Percentiles rank a stretch among this genome's conserved stretches.
These are phyloP conservation scores for Crithidia acanthocephali DNA, from an alignment of 208 protist genomes.

Conservation along the genomic window DNA sequence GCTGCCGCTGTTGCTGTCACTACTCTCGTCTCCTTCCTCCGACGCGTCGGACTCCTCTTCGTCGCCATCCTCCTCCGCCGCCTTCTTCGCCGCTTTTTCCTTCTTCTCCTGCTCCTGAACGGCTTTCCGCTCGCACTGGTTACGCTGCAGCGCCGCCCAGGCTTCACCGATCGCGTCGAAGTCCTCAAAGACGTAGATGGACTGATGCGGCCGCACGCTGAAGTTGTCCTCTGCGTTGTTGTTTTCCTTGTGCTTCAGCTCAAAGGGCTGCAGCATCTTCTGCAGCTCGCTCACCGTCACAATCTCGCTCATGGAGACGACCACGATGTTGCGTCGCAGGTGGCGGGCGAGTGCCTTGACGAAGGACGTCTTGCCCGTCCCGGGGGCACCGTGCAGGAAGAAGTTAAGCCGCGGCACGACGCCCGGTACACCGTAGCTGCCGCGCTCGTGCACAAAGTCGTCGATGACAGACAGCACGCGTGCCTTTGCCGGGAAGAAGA, in stretches of 20 bases:
- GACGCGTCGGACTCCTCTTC: background rate
- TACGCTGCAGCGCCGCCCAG: conserved; percentile 15
- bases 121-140: conserved; percentile 7
- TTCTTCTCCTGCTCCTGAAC: conserved; percentile 8
- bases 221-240: background rate
- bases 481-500: conserved; percentile 87
- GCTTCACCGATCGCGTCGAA: conserved; percentile 66
- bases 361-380: conserved; percentile 94
- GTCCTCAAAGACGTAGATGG: conserved; percentile 88
- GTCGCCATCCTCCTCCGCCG: background rate
- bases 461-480: conserved; percentile 68
- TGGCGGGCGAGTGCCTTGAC: conserved; percentile 85
- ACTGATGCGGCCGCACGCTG: conserved; percentile 45
- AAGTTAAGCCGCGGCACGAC: conserved; percentile 74
- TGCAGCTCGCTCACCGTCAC: conserved; percentile 69
- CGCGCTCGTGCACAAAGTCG: conserved; percentile 65
- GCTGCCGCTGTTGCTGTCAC: background rate
- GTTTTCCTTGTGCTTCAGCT: conserved; percentile 13
- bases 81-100: background rate
- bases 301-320: conserved; percentile 70
- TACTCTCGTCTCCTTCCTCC: background rate
- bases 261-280: conserved; percentile 56
- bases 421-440: conserved; percentile 72
- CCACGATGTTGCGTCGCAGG: conserved; percentile 74
- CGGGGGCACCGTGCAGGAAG: conserved; percentile 91